phyloP scores from a whole-genome alignment of 192 early-diverging fungal genomes.

The Spinellus fusiger region DNA sequence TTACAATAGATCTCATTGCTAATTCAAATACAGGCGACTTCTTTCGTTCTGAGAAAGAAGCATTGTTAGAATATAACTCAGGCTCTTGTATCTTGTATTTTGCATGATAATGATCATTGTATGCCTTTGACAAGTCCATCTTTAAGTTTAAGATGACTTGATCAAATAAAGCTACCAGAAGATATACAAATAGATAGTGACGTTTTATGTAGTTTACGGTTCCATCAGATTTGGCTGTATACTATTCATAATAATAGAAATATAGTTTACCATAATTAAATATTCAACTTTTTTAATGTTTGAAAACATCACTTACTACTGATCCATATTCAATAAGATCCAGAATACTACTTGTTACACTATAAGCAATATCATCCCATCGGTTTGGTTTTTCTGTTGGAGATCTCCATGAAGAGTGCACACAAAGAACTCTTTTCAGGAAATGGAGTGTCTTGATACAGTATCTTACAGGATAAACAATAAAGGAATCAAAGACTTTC shows the following conservation, averaged over 20 bases:
- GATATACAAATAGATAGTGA: slow-evolving; percentile 11
- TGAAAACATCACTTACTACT: not conserved
- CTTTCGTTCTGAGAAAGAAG: not conserved
- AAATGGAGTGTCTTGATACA: not conserved
- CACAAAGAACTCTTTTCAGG: not conserved
- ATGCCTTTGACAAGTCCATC: slow-evolving; percentile 5
- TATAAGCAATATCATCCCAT: slow-evolving; percentile 2
- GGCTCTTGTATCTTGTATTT: slow-evolving; percentile 8
- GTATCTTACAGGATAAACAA: not conserved
- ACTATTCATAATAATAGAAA: not conserved
- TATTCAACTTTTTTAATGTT: not conserved
- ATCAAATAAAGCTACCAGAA: slow-evolving; percentile 4
- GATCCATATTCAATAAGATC: slow-evolving; percentile 4
- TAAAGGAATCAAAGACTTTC: not conserved
- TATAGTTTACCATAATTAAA: not conserved
- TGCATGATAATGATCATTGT: slow-evolving; percentile 11
- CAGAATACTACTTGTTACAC: not conserved
- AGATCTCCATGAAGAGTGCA: not conserved
- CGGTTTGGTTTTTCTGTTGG: not conserved
- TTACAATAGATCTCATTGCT: not conserved
- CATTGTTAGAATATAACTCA: not conserved
- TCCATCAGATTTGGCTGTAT: not conserved
- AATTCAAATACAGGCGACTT: not conserved
- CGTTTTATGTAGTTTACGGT: not conserved
- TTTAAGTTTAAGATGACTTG: slow-evolving; percentile 9